Percentiles rank a stretch among this genome's conserved stretches.
Evolutionary conservation across 805 yeast species (phyloP).

Genomic region (Candida andamanensis): DNA sequence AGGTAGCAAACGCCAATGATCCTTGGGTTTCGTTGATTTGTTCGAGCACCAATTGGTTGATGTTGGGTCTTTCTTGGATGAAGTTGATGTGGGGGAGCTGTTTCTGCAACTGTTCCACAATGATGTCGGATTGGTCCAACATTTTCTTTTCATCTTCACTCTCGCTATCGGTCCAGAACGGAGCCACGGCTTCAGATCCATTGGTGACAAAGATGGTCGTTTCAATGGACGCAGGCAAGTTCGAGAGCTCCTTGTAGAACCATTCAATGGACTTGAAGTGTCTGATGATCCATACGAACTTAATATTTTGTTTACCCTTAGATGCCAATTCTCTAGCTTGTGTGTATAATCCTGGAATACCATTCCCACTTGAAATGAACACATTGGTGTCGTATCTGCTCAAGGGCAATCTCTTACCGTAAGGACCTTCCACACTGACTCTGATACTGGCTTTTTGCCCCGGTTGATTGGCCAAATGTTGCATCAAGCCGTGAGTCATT

Average conservation of each 20-base stretch:
- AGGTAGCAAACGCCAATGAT: conserved; percentile 42
- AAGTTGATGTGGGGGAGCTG: conserved; percentile 35
- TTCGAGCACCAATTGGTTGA: conserved; percentile 24
- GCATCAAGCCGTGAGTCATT: conserved; percentile 31
- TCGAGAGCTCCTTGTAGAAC: conserved; percentile 31
- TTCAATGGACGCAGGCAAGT: conserved; percentile 28
- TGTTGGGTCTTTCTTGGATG: conserved; percentile 41
- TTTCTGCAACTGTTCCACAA: conserved; percentile 11
- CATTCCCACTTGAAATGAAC: conserved; percentile 37
- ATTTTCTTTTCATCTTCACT: conserved; percentile 5
- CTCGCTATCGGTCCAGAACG: conserved; percentile 12
- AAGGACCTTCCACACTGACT: conserved; percentile 36
- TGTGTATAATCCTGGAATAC: conserved; percentile 35
- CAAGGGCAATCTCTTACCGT: conserved; percentile 29
- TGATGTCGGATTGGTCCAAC: conserved; percentile 11
- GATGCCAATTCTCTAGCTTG: conserved; percentile 25
- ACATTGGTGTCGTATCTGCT: conserved; percentile 24
- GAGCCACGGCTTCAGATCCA: conserved; percentile 6
- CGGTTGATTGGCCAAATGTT: conserved; percentile 28
- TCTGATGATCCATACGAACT: conserved; percentile 37
- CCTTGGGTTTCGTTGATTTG: conserved; percentile 36
- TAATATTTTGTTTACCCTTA: conserved; percentile 15
- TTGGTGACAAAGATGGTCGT: conserved; percentile 40
- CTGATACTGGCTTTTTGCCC: conserved; percentile 25
- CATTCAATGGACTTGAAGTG: conserved; percentile 35